Evolutionary conservation across 1,139 yeast genomes (phyloP), one percentile per base, ranked within the genome.

Genomic region (Ogataea hybrid): DNA sequence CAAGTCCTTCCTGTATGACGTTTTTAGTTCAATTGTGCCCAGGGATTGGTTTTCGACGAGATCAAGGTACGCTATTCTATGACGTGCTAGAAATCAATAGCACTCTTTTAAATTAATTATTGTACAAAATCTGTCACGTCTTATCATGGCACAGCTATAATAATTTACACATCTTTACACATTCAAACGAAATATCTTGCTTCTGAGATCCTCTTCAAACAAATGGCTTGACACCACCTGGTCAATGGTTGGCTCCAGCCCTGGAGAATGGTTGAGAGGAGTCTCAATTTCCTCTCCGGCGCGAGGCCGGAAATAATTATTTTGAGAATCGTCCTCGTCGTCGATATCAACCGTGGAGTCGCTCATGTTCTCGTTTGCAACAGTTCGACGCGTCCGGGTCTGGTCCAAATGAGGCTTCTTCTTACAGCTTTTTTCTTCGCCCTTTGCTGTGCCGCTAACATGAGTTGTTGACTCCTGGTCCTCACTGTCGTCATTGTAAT

Each of bases 401-500:
- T 30, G 14, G 22, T 3, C 10, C 23, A 9, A 15, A 23, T 8
- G 31, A 16, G 20, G 17, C 11, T 8, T 15, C 6, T 9, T 28
- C 10, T 17, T 27, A 17, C 14, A 12, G 17, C 16, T 8, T 9
- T 6, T 32, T 3, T 12, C 17, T 18, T 3, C 32, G 21, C 31
- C 14, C 14, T 25, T 25, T 23, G 28, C 10, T 9, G 8, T 16
- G 9, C 15, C 27, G 8, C 12, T 25, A 9, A 20, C 21, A 6
- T 6, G 9, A 20, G 7, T 20, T 6, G 21, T 6, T 10, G 17
- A 5, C 10, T 39, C 36, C 4, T 32, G 37, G 16, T 38, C 35
- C 17, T 46, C 52, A 8, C 40, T 38, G 7, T 49, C 53, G 15
- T 57, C 59, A 23, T 57, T 56, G 35, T 60, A 61, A 35, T 59